Evolutionary conservation across 2,329 filamentous ascomycete species (phyloP).

Genomic region (Ramularia collo-cygni): DNA sequence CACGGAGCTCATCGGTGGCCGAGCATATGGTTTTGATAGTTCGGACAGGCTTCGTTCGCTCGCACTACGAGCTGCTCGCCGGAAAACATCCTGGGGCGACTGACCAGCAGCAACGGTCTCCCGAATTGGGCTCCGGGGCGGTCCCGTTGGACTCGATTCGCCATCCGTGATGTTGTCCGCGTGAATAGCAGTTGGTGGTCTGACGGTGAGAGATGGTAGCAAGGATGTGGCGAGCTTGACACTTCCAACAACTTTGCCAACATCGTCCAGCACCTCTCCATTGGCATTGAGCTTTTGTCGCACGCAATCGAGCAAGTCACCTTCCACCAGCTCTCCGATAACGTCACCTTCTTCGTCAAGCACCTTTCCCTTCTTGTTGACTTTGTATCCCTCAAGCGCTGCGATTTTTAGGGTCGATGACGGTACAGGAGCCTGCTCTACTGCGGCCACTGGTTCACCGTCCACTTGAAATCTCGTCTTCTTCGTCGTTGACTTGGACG

Average conservation of each 20-base stretch:
- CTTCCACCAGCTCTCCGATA: constrained; percentile 42
- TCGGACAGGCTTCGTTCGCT: constrained; percentile 20
- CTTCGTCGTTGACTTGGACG: constrained; percentile 11
- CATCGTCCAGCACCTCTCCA: constrained; percentile 43
- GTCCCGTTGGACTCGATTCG: background rate
- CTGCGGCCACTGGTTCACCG: background rate
- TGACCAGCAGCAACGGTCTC: too few species aligned
- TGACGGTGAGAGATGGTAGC: too few species aligned
- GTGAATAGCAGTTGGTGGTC: background rate
- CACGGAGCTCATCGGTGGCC: constrained; percentile 21
- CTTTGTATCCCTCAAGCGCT: constrained; percentile 45
- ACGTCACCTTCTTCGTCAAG: constrained; percentile 43
- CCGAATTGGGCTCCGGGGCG: background rate
- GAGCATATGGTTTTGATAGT: constrained; percentile 16
- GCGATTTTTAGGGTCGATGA: constrained; percentile 32
- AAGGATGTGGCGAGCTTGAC: constrained; percentile 6
- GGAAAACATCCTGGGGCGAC: constrained; percentile 1
- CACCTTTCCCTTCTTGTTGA: constrained; percentile 49
- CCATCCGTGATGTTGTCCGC: background rate
- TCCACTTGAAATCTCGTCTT: constrained; percentile 13
- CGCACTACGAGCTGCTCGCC: constrained; percentile 7
- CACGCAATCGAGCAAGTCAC: constrained; percentile 38
- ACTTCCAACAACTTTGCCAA: constrained; percentile 39
- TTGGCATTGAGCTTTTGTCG: constrained; percentile 41
- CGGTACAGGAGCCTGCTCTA: background rate